Evolutionary conservation across 495 filamentous ascomycete species (phyloP).

Genomic region (Penicillium manginii): DNA sequence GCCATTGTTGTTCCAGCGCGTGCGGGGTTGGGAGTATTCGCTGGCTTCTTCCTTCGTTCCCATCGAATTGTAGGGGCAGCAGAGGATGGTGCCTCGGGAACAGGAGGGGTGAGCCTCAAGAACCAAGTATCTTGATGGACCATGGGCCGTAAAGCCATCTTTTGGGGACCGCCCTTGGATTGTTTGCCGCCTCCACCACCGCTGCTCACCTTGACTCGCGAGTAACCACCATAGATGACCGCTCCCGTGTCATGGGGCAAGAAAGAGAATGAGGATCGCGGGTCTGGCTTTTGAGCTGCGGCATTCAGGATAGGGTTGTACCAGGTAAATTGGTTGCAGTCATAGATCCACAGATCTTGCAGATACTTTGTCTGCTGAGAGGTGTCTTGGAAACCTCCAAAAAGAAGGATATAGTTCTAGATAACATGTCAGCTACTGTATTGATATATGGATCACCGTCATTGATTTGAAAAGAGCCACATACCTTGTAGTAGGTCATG

Average conservation of each 20-base stretch:
- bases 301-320: slow-evolving; percentile 69
- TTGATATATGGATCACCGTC: slow-evolving; percentile 26
- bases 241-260: slow-evolving; percentile 88
- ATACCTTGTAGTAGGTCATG: slow-evolving; percentile 88
- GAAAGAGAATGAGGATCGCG: slow-evolving; percentile 86
- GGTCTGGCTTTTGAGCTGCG: slow-evolving; percentile 83
- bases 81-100: slow-evolving; percentile 59
- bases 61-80: slow-evolving; percentile 75
- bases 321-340: slow-evolving; percentile 75
- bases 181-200: slow-evolving; percentile 53
- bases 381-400: slow-evolving; percentile 94
- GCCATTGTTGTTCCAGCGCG: slow-evolving; percentile 90
- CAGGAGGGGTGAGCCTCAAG: slow-evolving; percentile 76
- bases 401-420: slow-evolving; percentile 70
- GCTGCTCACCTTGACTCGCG: slow-evolving; percentile 75
- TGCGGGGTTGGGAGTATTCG: slow-evolving; percentile 81
- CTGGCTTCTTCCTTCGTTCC: slow-evolving; percentile 91
- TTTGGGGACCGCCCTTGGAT: slow-evolving; percentile 64
- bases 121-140: slow-evolving; percentile 96
- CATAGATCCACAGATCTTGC: slow-evolving; percentile 68
- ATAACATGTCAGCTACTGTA: slow-evolving; percentile 9
- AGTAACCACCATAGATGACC: slow-evolving; percentile 90
- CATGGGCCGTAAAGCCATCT: slow-evolving; percentile 77
- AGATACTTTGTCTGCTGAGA: slow-evolving; percentile 92
- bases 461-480: slow-evolving; percentile 22